Percentiles rank a stretch among this genome's conserved stretches.
Evolutionary conservation across 257 asterid species (phyloP).

Genomic region (Capsicum baccatum): DNA sequence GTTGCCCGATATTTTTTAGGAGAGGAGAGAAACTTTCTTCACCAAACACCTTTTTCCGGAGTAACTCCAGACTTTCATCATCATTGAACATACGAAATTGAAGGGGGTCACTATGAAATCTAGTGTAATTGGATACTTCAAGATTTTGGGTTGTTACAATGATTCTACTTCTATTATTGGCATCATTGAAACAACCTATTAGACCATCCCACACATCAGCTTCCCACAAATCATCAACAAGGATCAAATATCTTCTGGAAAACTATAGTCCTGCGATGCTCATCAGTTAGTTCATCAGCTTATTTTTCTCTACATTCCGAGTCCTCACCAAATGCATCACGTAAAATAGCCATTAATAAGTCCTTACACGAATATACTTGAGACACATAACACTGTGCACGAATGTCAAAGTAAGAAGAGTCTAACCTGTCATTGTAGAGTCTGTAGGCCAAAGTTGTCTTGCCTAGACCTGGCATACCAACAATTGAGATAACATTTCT

Average conservation of each 20-base stretch:
- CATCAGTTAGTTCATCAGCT: background rate
- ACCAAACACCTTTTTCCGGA: constrained; percentile 16
- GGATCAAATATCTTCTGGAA: constrained; percentile 12
- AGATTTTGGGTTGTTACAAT: constrained; percentile 25
- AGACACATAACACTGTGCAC: constrained; percentile 23
- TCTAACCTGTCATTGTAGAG: background rate
- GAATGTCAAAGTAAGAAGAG: constrained; percentile 18
- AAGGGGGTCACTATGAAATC: background rate
- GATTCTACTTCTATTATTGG: constrained; percentile 27
- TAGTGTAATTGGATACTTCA: constrained; percentile 19
- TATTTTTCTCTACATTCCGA: background rate
- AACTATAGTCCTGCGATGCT: background rate
- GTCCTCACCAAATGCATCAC: background rate
- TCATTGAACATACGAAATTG: background rate
- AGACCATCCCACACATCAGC: constrained; percentile 13
- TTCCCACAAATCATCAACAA: constrained; percentile 31
- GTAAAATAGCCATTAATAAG: background rate
- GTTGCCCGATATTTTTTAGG: background rate
- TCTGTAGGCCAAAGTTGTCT: constrained; percentile 28
- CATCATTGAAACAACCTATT: constrained; percentile 4
- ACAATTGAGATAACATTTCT: background rate
- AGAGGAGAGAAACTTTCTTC: background rate
- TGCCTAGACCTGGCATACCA: constrained; percentile 25
- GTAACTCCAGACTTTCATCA: constrained; percentile 31
- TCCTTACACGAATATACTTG: constrained; percentile 18